phyloP scores from a whole-genome alignment of 108 stramenopile species.

The Schizochytrium sp. region DNA sequence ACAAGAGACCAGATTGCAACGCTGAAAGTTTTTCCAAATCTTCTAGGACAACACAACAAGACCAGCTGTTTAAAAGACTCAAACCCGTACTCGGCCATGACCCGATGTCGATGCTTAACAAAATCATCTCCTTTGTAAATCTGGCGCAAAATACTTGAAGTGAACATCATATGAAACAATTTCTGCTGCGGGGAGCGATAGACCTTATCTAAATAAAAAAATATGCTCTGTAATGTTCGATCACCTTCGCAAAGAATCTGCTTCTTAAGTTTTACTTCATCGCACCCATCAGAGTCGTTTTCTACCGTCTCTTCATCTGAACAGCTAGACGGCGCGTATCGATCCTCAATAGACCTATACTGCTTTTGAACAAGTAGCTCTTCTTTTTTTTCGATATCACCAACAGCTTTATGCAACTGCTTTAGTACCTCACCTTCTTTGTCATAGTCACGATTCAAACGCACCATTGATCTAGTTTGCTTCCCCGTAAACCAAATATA shows the following conservation, averaged over 20 bases:
- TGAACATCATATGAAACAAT: neutral
- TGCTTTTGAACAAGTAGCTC: neutral
- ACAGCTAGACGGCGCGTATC: neutral
- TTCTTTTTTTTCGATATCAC: no score
- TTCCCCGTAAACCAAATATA: no score
- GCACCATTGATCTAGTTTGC: no score
- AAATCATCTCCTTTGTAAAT: slow-evolving; percentile 14
- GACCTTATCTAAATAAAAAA: neutral
- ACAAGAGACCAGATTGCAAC: slow-evolving; percentile 9
- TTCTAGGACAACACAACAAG: slow-evolving; percentile 13
- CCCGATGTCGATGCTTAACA: neutral
- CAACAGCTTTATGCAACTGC: no score
- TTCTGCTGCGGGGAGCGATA: slow-evolving; percentile 21
- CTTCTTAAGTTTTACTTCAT: neutral
- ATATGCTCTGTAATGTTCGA: neutral
- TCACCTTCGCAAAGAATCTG: slow-evolving; percentile 32
- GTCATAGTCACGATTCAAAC: no score
- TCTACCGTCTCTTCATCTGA: neutral
- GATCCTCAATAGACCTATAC: neutral
- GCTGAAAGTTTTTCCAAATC: slow-evolving; percentile 23
- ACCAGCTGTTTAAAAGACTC: slow-evolving; percentile 31
- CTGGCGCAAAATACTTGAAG: neutral
- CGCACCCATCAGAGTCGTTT: neutral
- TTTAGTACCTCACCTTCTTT: no score
- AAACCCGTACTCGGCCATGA: slow-evolving; percentile 35